Percentiles rank a stretch among this genome's conserved stretches.
Conservation (phyloP, 441 rosid species). For the Gossypium aridum region DNA sequence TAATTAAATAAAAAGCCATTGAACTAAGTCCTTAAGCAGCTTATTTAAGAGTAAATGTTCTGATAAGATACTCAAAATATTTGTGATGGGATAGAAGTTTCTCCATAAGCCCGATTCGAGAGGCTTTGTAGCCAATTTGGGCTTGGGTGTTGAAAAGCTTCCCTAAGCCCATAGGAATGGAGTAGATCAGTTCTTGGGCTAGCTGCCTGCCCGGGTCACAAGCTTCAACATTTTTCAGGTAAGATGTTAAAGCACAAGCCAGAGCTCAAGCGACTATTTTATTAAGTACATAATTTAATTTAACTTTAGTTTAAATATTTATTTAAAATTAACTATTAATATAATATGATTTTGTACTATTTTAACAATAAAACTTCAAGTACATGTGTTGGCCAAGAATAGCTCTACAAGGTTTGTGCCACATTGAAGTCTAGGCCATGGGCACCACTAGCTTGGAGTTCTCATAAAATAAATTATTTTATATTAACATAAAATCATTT, state of each 20-base stretch:
- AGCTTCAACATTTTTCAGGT: not conserved
- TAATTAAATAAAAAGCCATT: constrained; percentile 12
- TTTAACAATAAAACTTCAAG: not conserved
- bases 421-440: not conserved
- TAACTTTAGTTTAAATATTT: not conserved
- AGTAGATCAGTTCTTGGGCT: not conserved
- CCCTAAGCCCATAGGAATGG: not conserved
- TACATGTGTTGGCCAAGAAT: not conserved
- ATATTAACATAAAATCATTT: not conserved
- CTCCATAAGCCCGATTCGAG: not conserved
- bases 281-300: not conserved
- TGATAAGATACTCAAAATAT: not conserved
- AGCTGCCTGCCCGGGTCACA: not conserved
- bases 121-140: not conserved
- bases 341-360: not conserved
- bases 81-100: not conserved
- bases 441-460: not conserved
- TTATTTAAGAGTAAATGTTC: not conserved
- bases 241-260: not conserved
- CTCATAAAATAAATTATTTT: not conserved
- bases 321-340: not conserved
- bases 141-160: not conserved
- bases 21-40: not conserved
- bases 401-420: not conserved
- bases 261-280: not conserved